These are phyloP conservation scores for Talaromyces borbonicus DNA, from an alignment of 495 filamentous ascomycete species.

Conservation along the genomic window DNA sequence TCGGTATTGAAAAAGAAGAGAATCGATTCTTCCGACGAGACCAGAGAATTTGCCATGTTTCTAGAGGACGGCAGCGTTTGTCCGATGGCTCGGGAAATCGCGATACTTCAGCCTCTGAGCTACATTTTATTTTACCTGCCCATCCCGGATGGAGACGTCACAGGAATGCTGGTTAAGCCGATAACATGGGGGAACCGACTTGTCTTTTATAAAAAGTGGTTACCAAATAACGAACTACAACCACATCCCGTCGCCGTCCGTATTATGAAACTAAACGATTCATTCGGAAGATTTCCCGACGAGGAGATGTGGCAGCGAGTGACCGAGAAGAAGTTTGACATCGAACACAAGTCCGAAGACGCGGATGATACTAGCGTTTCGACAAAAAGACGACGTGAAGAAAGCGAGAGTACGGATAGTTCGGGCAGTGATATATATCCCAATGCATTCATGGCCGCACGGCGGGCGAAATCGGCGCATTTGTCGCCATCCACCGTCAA, in stretches of 20 bases:
- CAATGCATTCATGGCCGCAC: neutral
- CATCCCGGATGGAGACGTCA: neutral
- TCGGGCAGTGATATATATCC: neutral
- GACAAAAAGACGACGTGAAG: neutral
- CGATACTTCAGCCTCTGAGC: neutral
- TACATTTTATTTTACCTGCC: neutral
- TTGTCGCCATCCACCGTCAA: neutral
- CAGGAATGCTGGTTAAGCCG: neutral
- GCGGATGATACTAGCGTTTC: neutral
- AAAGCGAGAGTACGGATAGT: neutral
- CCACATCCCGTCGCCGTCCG: neutral
- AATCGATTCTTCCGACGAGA: neutral
- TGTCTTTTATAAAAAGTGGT: neutral
- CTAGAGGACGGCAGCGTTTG: neutral
- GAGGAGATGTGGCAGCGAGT: neutral
- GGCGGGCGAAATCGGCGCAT: neutral
- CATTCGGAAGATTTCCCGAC: neutral
- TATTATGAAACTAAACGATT: neutral
- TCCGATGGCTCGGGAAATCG: neutral
- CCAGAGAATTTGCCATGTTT: neutral
- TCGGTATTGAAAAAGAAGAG: neutral
- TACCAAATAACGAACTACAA: neutral
- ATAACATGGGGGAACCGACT: neutral
- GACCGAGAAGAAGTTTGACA: neutral
- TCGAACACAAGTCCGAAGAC: neutral